phyloP scores from a whole-genome alignment of 257 asterid genomes.

The Fraxinus americana region DNA sequence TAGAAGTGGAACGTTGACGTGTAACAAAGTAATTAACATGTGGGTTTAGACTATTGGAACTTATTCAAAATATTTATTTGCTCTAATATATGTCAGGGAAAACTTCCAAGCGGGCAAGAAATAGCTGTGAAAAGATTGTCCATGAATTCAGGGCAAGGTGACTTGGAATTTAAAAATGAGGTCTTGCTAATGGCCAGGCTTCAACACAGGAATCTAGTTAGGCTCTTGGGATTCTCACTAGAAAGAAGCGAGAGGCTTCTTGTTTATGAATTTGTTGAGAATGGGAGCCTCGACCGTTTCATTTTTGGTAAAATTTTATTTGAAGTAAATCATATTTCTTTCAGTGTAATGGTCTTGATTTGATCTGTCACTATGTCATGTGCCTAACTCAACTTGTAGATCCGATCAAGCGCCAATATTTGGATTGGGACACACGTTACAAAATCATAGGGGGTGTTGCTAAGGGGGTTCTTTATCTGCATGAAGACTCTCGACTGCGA shows the following conservation, averaged over 20 bases:
- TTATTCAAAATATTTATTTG: too few relatives aligned
- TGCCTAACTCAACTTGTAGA: not conserved
- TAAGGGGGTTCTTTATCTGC: conserved; percentile 46
- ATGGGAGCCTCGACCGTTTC: conserved; percentile 35
- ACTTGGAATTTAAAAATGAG: conserved; percentile 26
- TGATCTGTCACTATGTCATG: not conserved
- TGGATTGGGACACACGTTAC: conserved; percentile 50
- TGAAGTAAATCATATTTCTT: not conserved
- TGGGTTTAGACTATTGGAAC: too few relatives aligned
- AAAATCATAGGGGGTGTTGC: conserved; percentile 48
- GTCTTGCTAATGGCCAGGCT: conserved; percentile 32
- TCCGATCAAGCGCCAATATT: not conserved
- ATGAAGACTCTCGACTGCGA: conserved; percentile 46
- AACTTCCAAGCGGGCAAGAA: conserved; percentile 21
- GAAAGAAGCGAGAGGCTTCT: conserved; percentile 27
- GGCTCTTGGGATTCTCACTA: conserved; percentile 34
- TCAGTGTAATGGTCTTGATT: not conserved
- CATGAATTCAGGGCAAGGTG: conserved; percentile 9
- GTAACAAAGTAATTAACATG: too few relatives aligned
- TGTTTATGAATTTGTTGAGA: conserved; percentile 30
- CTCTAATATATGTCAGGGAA: conserved; percentile 21
- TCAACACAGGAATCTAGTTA: conserved; percentile 38
- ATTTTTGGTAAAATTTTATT: conserved; percentile 30
- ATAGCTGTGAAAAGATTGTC: conserved; percentile 37
- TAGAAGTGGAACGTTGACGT: too few relatives aligned